Conservation (phyloP, 345 rosid genomes). For the Salix brachista region DNA sequence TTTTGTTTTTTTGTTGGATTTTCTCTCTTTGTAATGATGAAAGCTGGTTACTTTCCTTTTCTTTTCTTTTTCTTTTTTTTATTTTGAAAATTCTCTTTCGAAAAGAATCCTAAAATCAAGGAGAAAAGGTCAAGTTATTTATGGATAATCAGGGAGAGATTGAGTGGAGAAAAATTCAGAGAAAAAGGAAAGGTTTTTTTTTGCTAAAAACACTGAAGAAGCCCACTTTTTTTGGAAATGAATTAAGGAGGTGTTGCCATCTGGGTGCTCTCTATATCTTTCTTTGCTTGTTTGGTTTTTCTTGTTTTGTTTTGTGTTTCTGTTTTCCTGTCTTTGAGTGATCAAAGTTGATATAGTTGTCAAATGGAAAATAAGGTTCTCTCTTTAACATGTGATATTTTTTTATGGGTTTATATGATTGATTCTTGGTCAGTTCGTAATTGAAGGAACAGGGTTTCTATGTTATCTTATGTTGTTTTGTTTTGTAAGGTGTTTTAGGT, state of each 20-base stretch:
- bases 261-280: constrained; percentile 7
- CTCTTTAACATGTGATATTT: neutral
- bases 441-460: neutral
- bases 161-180: constrained; percentile 40
- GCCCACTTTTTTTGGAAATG: constrained; percentile 34
- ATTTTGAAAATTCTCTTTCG: neutral
- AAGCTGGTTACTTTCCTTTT: neutral
- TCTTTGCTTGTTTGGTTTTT: neutral
- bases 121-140: constrained; percentile 23
- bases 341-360: constrained; percentile 1
- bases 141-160: neutral
- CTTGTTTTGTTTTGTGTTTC: neutral
- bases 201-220: constrained; percentile 26
- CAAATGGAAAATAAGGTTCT: neutral
- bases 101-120: constrained; percentile 35
- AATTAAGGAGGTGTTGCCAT: constrained; percentile 24
- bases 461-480: neutral
- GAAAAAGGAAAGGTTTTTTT: constrained; percentile 8
- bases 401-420: neutral
- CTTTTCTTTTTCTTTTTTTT: neutral
- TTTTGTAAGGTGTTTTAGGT: neutral
- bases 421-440: neutral
- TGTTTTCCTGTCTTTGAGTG: constrained; percentile 1
- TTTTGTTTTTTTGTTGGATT: neutral
- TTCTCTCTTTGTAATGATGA: neutral